Evolutionary conservation across 495 filamentous ascomycete genomes (phyloP).

Genomic region (Viridothelium virens): DNA sequence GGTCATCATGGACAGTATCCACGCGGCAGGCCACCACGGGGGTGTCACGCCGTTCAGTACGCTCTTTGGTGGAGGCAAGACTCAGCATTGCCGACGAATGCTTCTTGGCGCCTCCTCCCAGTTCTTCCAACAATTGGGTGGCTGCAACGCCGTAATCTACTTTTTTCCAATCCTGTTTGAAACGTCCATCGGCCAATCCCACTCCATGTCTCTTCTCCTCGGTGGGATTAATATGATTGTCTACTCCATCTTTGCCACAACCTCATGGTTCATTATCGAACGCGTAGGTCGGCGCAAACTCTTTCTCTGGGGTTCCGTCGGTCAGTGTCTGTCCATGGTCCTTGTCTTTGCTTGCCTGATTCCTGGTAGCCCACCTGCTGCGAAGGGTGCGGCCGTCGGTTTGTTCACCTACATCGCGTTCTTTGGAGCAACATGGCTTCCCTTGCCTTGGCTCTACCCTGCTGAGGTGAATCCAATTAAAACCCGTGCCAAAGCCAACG

Average conservation of each 20-base stretch:
- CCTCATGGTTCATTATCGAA: constrained; percentile 78
- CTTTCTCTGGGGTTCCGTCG: constrained; percentile 60
- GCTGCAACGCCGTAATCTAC: constrained; percentile 79
- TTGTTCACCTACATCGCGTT: constrained; percentile 72
- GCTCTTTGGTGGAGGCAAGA: constrained; percentile 55
- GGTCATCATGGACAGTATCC: constrained; percentile 57
- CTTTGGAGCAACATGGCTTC: constrained; percentile 70
- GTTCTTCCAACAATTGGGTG: constrained; percentile 74
- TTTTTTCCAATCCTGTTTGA: constrained; percentile 74
- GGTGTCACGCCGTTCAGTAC: constrained; percentile 48
- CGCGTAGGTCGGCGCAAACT: constrained; percentile 63
- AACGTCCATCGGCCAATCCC: constrained; percentile 48
- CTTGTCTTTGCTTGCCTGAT: constrained; percentile 68
- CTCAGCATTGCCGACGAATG: constrained; percentile 58
- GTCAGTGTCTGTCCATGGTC: constrained; percentile 65
- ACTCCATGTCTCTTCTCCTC: constrained; percentile 58
- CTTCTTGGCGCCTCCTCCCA: constrained; percentile 53
- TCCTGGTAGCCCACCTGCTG: constrained; percentile 43
- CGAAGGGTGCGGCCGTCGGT: constrained; percentile 67
- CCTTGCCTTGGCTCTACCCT: constrained; percentile 54
- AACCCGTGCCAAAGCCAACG: constrained; percentile 47
- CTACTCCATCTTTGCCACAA: constrained; percentile 68
- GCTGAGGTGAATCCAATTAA: constrained; percentile 53
- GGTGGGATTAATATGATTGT: constrained; percentile 76
- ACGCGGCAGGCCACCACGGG: constrained; percentile 48